Base-by-base conservation (phyloP, 1,284 basidiomycete species). In the Pseudozyma hubeiensis region DNA sequence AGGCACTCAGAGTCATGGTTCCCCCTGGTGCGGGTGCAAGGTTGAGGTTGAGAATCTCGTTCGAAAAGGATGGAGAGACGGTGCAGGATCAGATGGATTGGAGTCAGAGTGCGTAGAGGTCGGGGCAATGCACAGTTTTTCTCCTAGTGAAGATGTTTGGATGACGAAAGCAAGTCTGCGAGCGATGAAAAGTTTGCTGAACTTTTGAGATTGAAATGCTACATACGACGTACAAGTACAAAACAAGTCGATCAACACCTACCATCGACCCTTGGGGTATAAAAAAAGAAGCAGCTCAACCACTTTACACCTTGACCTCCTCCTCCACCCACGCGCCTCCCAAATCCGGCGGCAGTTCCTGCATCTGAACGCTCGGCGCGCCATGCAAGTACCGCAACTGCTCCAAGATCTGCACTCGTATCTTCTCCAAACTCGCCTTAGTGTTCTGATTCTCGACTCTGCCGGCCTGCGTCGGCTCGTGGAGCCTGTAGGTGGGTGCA, bases 331-430 rank as follows among this genome's bases (percentile, higher is more conserved):
- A 86, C 78, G 92, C 89, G 3, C 91, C 91, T 62, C 91, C 90
- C 19, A 98, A 86, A 79, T 96, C 92, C 0, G 95, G 96, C 7
- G 97, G 96, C 49, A 99, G 92, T 85, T 97, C 93, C 81, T 94
- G 92, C 93, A 98, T 93, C 78, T 91, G 91, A 9, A 99, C 93
- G 82, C 93, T 95, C 1, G 96, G 96, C 45, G 97, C 96, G 30
- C 94, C 94, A 77, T 96, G 92, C 24, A 99, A 86, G 84, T 96
- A 98, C 17, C 97, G 88, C 50, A 98, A 86, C 84, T 97, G 94
- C 81, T 92, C 94, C n/a, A 92, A 88, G 47, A 96, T 91, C 65
- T 88, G 90, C 52, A 92, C 88, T 17, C 92, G 90, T 76, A 98
- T 95, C 63, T 91, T 90, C 82, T 97, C 93, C 33, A 99, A 86